Percentiles rank a stretch among this genome's conserved stretches.
Conservation (phyloP, 495 filamentous ascomycete genomes). For the Penicillium ochrochloron region DNA sequence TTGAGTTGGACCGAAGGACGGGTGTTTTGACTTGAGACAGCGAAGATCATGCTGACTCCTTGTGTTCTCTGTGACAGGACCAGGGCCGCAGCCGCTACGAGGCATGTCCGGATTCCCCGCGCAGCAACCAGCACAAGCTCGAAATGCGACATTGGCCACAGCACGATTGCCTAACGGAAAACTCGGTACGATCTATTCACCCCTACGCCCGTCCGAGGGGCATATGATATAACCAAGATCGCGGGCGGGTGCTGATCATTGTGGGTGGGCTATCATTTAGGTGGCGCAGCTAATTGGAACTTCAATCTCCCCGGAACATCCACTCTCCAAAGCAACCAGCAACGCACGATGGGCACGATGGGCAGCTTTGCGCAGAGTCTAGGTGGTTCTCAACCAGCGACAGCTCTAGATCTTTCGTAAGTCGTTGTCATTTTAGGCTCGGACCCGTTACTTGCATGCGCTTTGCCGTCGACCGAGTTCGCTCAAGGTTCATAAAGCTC, state of each 20-base stretch:
- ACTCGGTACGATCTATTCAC: slow-evolving; percentile 59
- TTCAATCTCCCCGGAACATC: slow-evolving; percentile 73
- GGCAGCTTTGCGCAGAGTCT: slow-evolving; percentile 84
- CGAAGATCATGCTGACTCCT: slow-evolving; percentile 36
- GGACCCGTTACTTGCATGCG: slow-evolving; percentile 8
- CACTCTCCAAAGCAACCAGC: slow-evolving; percentile 60
- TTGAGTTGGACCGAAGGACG: slow-evolving; percentile 25
- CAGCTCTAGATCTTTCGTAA: slow-evolving; percentile 81
- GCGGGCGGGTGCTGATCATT: slow-evolving; percentile 37
- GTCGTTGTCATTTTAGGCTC: slow-evolving; percentile 39
- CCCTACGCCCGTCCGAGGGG: slow-evolving; percentile 11
- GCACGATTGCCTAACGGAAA: slow-evolving; percentile 76
- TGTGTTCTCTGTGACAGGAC: slow-evolving; percentile 49
- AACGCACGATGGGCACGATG: slow-evolving; percentile 63
- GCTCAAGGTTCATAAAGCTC: slow-evolving; percentile 5
- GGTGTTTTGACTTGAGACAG: slow-evolving; percentile 15
- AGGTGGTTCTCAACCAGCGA: slow-evolving; percentile 73
- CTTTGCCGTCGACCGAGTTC: slow-evolving; percentile 13
- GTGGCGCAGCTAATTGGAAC: slow-evolving; percentile 72
- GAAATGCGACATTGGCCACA: slow-evolving; percentile 61
- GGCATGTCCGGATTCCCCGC: slow-evolving; percentile 71
- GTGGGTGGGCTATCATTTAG: slow-evolving; percentile 47
- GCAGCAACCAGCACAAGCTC: slow-evolving; percentile 67
- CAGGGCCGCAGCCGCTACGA: slow-evolving; percentile 70
- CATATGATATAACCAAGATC: slow-evolving; percentile 7